Percentiles rank a stretch among this genome's conserved stretches.
These are phyloP conservation scores for Rhizophagus clarus DNA, from an alignment of 192 early-diverging fungal genomes.

Conservation along the genomic window DNA sequence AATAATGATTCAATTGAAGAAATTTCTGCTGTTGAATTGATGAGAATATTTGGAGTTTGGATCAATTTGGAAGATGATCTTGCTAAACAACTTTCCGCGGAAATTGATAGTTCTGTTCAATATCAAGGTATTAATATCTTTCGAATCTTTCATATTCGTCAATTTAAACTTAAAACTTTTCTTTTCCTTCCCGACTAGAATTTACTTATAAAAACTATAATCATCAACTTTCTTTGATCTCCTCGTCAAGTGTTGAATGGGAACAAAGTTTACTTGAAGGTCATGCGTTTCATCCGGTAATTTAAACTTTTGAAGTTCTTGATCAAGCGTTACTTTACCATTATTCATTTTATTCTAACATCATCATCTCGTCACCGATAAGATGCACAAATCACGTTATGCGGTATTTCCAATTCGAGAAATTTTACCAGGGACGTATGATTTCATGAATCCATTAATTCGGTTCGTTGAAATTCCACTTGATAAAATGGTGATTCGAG, in stretches of 20 bases:
- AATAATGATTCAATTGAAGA: constrained; percentile 20
- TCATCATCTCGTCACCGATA: neutral
- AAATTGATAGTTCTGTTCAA: constrained; percentile 56
- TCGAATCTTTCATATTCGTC: neutral
- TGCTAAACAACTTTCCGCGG: constrained; percentile 44
- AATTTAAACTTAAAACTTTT: neutral
- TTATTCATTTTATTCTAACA: neutral
- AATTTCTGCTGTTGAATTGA: constrained; percentile 41
- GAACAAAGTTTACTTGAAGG: constrained; percentile 68
- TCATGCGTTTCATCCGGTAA: constrained; percentile 67
- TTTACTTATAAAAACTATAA: constrained; percentile 45
- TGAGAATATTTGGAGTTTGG: constrained; percentile 47
- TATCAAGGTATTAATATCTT: constrained; percentile 50
- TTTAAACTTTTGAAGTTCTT: neutral
- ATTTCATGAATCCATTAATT: constrained; percentile 46
- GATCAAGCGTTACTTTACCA: neutral
- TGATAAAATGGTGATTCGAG: constrained; percentile 43
- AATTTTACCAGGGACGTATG: constrained; percentile 39
- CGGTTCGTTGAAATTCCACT: constrained; percentile 57
- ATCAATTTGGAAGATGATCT: constrained; percentile 40
- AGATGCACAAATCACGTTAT: constrained; percentile 66
- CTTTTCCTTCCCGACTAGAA: constrained; percentile 26
- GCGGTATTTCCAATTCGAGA: constrained; percentile 56
- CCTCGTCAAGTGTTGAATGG: constrained; percentile 58
- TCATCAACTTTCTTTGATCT: constrained; percentile 36